Evolutionary conservation across 2,329 filamentous ascomycete genomes (phyloP), one percentile per base, ranked within the genome.

Genomic region (Exophiala sp.): DNA sequence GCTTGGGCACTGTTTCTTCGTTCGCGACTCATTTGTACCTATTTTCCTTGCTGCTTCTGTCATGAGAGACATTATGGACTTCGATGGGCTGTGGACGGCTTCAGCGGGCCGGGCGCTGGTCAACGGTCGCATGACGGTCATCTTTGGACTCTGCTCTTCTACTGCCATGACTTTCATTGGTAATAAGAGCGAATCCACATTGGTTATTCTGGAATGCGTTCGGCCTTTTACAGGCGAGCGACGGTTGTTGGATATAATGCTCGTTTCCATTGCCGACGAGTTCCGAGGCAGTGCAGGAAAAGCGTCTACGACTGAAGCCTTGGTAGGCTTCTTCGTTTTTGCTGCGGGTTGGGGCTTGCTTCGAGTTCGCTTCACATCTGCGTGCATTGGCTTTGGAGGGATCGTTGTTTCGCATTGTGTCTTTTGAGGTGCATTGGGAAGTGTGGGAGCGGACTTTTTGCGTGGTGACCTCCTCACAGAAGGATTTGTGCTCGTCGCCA

Each of bases 151-250:
- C 62, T 49, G 66, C 64, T 50, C 63, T 59, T 55, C 67, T 69
- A 42, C 60, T 52, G 11, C 54, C 60, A 14, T 59, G 61, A 40
- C 62, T 59, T 63, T 57, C 21, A 66, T 46, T 1, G 63, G 65
- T 16, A 71, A 59, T 5, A 69, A 63, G 16, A 72, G 55, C 10
- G 69, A 69, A 46, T 72, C 72, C 16, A 67, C 61, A 11, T 65
- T 64, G 6, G 68, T 62, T 3, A 65, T 44, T 32, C 65, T 69
- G 32, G 71, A 55, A 14, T 65, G 66, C 3, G 61, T 44, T 20
- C 53, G 50, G 5, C 35, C 57, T 32, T 60, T 64, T 41, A 18
- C 40, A 9, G 46, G 29, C 12, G 57, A 55, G 8, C 45, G 54
- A 14, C 50, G 54, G 24, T 60, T 57, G 38, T 45, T 60, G 20